Evolutionary conservation across 176 grass and related monocot genomes (phyloP), one percentile per base, ranked within the genome.

Genomic region (Hsuehochloa calcarea): DNA sequence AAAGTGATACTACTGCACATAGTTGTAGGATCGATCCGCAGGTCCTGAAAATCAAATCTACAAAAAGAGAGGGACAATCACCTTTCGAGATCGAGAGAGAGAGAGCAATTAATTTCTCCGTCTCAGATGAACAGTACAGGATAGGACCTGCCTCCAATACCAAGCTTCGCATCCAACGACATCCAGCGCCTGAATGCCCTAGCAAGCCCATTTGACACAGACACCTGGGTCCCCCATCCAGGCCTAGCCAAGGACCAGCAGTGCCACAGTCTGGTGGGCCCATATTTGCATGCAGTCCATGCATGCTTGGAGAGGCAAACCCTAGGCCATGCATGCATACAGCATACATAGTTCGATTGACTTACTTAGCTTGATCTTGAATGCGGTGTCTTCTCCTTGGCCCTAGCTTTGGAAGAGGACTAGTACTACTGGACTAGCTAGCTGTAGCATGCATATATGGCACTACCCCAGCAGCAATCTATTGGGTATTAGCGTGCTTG

Each of bases 51-150:
- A 66, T 40, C 34, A 19, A 45, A 9, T 5, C 10, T 39, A 31
- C 20, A 39, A 78, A 68, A 80, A 35, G 14, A 11, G 5, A 39
- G 27, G 73, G 0, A 52, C 5, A 79, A 39, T 34, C 31, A 34
- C 31, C 31, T 34, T 34, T 34, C 2, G 1, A 29, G 29, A 29
- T 0, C 0, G 31, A 34, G 31, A 34, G 31, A 34, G 31, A 34
- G 31, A 3, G 31, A 3, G 31, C 19, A 68, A 66, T 47, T 56
- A 41, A 87, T 81, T 75, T 59, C 85, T 31, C 27, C 47, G 86
- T 77, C 79, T 60, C 62, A 7, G 41, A 82, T 76, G 62, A 82
- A 82, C 79, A 82, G 63, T 76, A 11, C 5, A 52, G 0, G 51
- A 47, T 12, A 59, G 14, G 43, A 61, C 10, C 39, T 43, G 9